These are phyloP conservation scores for Lachnellula arida DNA, from an alignment of 2,329 filamentous ascomycete genomes.

Conservation along the genomic window DNA sequence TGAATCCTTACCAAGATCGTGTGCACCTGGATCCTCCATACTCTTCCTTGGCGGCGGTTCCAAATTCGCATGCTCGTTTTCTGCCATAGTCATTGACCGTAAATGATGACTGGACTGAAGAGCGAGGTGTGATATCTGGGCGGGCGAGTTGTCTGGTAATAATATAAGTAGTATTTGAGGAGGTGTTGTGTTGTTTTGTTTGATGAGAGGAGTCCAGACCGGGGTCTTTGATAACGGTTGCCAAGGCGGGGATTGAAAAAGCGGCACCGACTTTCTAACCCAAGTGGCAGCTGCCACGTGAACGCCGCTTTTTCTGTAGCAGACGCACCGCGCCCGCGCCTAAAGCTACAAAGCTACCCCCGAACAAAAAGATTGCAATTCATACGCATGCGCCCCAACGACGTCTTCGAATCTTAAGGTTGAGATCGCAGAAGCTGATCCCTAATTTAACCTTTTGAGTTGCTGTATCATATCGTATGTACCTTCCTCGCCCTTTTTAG, in stretches of 20 bases:
- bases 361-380: neutral
- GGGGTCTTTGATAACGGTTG: too few relatives aligned
- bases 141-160: too few relatives aligned
- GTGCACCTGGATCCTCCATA: conserved; percentile 53
- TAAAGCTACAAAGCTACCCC: conserved; percentile 7
- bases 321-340: too few relatives aligned
- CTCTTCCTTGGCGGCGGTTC: conserved; percentile 38
- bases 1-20: conserved; percentile 48
- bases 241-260: too few relatives aligned
- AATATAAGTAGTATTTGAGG: too few relatives aligned
- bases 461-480: neutral
- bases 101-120: neutral
- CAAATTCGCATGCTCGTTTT: conserved; percentile 35
- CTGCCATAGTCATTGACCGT: conserved; percentile 19
- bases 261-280: too few relatives aligned
- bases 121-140: neutral
- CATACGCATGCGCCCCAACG: conserved; percentile 14
- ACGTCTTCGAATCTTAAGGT: conserved; percentile 4
- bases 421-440: conserved; percentile 12
- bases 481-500: neutral
- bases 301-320: too few relatives aligned
- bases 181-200: too few relatives aligned
- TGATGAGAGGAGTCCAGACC: too few relatives aligned
- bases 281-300: too few relatives aligned
- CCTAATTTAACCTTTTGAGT: neutral